A percentile compares a stretch with the other conserved stretches of the same genome.
These are phyloP conservation scores for Aspergillus luchuensis DNA, from an alignment of 2,329 filamentous ascomycete species.

Conservation along the genomic window DNA sequence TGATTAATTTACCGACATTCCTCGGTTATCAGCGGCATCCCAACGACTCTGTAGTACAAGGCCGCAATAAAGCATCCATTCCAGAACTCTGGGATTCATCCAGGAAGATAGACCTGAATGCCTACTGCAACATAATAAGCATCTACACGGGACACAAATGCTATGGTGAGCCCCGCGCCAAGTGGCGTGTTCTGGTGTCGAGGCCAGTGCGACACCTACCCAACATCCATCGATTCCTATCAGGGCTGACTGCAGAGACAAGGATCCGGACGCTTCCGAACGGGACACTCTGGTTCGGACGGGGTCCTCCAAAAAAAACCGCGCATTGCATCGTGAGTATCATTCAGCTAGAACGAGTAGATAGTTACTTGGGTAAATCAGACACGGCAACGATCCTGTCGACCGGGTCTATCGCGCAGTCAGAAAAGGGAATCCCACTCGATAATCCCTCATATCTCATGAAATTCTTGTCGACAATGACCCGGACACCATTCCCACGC, in stretches of 20 bases:
- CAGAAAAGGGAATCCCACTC: background rate
- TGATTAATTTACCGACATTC: too few species aligned
- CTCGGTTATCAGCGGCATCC: too few species aligned
- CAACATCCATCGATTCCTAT: background rate
- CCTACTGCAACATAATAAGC: too few species aligned
- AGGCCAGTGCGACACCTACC: too few species aligned
- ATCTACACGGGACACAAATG: too few species aligned
- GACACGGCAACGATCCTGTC: background rate
- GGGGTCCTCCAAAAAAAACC: background rate
- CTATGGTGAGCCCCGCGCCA: background rate
- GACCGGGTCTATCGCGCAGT: constrained; percentile 8
- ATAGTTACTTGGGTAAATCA: background rate
- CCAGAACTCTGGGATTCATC: too few species aligned
- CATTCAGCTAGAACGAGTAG: background rate
- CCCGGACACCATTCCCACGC: constrained; percentile 8
- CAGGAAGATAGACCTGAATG: too few species aligned
- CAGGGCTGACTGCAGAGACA: background rate
- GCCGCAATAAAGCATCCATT: too few species aligned
- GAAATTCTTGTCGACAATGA: background rate
- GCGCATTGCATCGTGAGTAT: background rate
- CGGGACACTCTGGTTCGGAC: background rate
- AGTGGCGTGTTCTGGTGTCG: background rate
- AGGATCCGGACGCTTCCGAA: background rate
- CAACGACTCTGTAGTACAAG: too few species aligned
- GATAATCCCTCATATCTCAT: background rate